Percentiles rank a stretch among this genome's conserved stretches.
Evolutionary conservation across 2,329 filamentous ascomycete species (phyloP).

Genomic region (Pseudogymnoascus sp.): DNA sequence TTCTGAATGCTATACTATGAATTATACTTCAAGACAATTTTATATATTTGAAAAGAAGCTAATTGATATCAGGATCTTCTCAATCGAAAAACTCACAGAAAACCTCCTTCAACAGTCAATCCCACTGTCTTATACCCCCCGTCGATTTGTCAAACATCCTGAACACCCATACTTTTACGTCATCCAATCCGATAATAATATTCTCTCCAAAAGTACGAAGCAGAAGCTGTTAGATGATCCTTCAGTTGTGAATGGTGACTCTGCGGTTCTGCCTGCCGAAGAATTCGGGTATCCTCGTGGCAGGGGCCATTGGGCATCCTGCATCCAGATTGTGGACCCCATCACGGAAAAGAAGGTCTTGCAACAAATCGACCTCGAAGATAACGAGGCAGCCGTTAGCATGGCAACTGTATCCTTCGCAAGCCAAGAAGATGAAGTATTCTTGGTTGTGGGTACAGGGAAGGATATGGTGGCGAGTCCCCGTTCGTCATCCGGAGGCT

Average conservation of each 20-base stretch:
- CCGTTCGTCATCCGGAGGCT: constrained; percentile 67
- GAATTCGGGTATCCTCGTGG: constrained; percentile 86
- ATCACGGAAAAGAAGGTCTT: constrained; percentile 64
- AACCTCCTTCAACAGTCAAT: constrained; percentile 83
- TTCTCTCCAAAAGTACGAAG: constrained; percentile 70
- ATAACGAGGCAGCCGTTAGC: constrained; percentile 89
- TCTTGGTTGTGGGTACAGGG: constrained; percentile 88
- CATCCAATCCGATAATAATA: constrained; percentile 88
- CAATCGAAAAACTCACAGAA: constrained; percentile 76
- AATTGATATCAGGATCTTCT: constrained; percentile 62
- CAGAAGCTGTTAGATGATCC: constrained; percentile 68
- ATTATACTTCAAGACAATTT: constrained; percentile 18
- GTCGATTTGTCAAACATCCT: constrained; percentile 79
- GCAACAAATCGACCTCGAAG: constrained; percentile 71
- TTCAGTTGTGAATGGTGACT: constrained; percentile 62
- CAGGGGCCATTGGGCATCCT: constrained; percentile 86
- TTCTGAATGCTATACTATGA: constrained; percentile 57
- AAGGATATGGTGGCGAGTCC: constrained; percentile 81
- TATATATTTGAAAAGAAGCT: constrained; percentile 12
- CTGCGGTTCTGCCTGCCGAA: constrained; percentile 61
- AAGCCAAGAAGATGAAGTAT: constrained; percentile 80
- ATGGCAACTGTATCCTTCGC: constrained; percentile 77
- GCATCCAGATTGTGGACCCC: constrained; percentile 86
- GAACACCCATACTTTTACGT: constrained; percentile 87
- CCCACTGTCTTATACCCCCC: constrained; percentile 81